These are phyloP conservation scores for Lentinula sp. DNA, from an alignment of 768 basidiomycete genomes.

Conservation along the genomic window DNA sequence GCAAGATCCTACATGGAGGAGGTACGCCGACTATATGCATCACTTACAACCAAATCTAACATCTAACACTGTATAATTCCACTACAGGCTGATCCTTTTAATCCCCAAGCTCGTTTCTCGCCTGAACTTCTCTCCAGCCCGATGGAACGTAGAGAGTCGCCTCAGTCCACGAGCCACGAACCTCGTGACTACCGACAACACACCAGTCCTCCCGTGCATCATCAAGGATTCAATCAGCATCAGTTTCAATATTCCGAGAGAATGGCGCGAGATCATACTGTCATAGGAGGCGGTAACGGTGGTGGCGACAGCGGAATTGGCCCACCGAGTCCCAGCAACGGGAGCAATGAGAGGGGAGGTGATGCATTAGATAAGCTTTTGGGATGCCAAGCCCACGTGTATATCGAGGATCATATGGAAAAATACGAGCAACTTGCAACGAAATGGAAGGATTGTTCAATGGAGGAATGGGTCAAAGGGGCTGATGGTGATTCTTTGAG, in stretches of 20 bases:
- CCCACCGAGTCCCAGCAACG: not conserved
- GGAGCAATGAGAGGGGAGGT: not conserved
- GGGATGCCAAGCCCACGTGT: conserved; percentile 36
- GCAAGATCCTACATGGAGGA: not conserved
- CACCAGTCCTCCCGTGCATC: not conserved
- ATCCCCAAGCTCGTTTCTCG: not conserved
- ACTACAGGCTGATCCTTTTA: not conserved
- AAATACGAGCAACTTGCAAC: conserved; percentile 36
- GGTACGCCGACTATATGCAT: not conserved
- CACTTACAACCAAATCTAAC: not conserved
- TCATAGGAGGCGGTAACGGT: too few relatives aligned
- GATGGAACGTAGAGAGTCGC: not conserved
- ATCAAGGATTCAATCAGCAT: not conserved
- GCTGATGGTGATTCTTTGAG: conserved; percentile 33
- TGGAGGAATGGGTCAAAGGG: conserved; percentile 51
- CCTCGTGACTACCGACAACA: not conserved
- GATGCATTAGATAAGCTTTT: conserved; percentile 21
- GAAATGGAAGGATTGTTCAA: conserved; percentile 44
- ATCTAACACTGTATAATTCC: not conserved
- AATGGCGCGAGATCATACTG: not conserved
- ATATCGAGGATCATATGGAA: conserved; percentile 32
- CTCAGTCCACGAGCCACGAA: not conserved
- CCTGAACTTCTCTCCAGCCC: conserved; percentile 4
- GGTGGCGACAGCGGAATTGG: not conserved
- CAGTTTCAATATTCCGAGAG: not conserved